Percentiles rank a stretch among this genome's conserved stretches.
These are phyloP conservation scores for Brettanomyces anomalus DNA, from an alignment of 805 yeast species.

Conservation along the genomic window DNA sequence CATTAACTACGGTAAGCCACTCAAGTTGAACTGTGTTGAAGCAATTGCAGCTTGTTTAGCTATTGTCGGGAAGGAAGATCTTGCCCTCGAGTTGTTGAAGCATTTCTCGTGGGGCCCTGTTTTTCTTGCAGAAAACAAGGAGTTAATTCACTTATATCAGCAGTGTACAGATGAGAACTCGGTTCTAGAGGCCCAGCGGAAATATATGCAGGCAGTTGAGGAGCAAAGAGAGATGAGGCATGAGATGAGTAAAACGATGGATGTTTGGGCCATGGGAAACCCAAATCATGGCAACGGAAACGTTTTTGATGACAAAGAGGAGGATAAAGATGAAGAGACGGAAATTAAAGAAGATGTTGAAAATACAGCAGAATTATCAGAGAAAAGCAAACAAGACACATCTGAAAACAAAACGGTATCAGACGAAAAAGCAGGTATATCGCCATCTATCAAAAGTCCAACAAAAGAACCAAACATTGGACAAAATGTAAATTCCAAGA, in stretches of 20 bases:
- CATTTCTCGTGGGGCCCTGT: constrained; percentile 94
- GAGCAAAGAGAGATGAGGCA: constrained; percentile 57
- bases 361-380: background rate
- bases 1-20: constrained; percentile 93
- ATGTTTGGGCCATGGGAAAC: constrained; percentile 73
- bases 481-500: background rate
- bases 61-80: constrained; percentile 81
- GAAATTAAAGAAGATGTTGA: constrained; percentile 8
- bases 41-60: constrained; percentile 97
- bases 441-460: background rate
- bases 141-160: constrained; percentile 64
- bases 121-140: constrained; percentile 74
- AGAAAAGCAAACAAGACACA: too few species aligned
- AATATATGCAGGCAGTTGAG: constrained; percentile 63
- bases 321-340: constrained; percentile 2
- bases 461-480: constrained; percentile 1
- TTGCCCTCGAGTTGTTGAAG: constrained; percentile 71
- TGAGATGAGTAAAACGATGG: constrained; percentile 41
- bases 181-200: constrained; percentile 61
- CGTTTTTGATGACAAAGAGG: constrained; percentile 5
- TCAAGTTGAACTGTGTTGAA: constrained; percentile 94
- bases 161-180: constrained; percentile 75
- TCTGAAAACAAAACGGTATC: too few species aligned
- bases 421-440: too few species aligned
- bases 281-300: constrained; percentile 42